Evolutionary conservation across 116 monocot genomes (phyloP), one percentile per base, ranked within the genome.

Genomic region (Zostera marina): DNA sequence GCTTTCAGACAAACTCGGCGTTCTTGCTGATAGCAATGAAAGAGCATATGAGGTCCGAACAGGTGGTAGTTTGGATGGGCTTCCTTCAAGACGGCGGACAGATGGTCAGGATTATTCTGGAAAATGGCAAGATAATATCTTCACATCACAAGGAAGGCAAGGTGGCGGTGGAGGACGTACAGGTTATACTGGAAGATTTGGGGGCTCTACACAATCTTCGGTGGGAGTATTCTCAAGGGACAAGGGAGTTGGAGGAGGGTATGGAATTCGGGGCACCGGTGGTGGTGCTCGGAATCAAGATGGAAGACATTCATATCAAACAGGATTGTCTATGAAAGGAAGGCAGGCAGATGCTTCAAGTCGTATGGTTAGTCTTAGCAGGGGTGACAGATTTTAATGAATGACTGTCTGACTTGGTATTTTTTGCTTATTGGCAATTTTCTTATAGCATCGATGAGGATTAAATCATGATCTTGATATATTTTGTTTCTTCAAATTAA

Each of bases 1-100:
- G 73, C 79, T 93, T 72, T 74, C 79, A 4, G 93, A 93, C 56
- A 93, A 93, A 64, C 81, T 93, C 22, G 52, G 47, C 1, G 72
- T 93, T 62, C 75, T 93, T 38, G 81, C 84, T 15, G 93, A 93
- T 53, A 81, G 63, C 71, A 93, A 93, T 58, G 93, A 93, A 68
- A 81, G 81, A 55, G 88, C 93, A 9, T 81, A 70, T 49, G 93
- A 93, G 63, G 77, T 70, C 0, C 81, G 66, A 72, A 88, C 81
- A 7, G 84, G 93, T 32, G 88, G 88, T 0, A 81, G 81, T 10
- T 69, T 88, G 5, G 93, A 93, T 24, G 93, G 88, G 15, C 53
- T 84, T n/a, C 93, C 88, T 0, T 69, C 77, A 3, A 76, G 88
- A 41, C 69, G 88, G 16, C 72, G 83, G 9, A 78, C 70, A 20